These are phyloP conservation scores for Fusarium coicis DNA, from an alignment of 2,329 filamentous ascomycete species.

Conservation along the genomic window DNA sequence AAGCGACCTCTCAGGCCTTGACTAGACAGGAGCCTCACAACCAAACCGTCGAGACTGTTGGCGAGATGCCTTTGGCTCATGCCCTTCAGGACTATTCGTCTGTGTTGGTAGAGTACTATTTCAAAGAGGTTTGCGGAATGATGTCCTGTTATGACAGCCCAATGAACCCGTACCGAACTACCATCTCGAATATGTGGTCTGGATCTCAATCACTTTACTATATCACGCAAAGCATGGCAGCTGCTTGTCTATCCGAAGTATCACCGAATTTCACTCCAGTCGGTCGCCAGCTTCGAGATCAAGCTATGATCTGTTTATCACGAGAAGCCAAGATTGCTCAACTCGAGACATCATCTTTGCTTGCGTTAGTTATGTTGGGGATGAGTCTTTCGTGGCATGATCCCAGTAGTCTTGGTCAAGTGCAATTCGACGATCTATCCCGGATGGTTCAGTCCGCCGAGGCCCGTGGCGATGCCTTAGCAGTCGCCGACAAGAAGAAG, in stretches of 20 bases:
- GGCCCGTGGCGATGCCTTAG: background rate
- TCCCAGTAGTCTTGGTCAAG: slow-evolving; percentile 60
- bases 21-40: background rate
- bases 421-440: slow-evolving; percentile 34
- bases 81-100: slow-evolving; percentile 57
- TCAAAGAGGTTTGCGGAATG: slow-evolving; percentile 69
- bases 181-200: slow-evolving; percentile 66
- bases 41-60: background rate
- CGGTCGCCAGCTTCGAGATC: slow-evolving; percentile 57
- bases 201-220: slow-evolving; percentile 68
- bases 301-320: slow-evolving; percentile 62
- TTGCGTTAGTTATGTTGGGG: slow-evolving; percentile 69
- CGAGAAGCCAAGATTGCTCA: slow-evolving; percentile 59
- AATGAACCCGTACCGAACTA: slow-evolving; percentile 69
- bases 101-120: slow-evolving; percentile 71
- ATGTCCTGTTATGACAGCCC: slow-evolving; percentile 73
- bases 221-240: slow-evolving; percentile 72
- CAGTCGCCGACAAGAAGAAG: slow-evolving; percentile 36
- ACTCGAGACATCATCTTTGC: slow-evolving; percentile 63
- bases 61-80: slow-evolving; percentile 25
- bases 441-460: slow-evolving; percentile 26
- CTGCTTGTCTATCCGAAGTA: slow-evolving; percentile 66
- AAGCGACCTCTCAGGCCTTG: background rate
- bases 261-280: slow-evolving; percentile 60
- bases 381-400: slow-evolving; percentile 71